Conservation (phyloP, 192 early-diverging fungal species). For the Coemansia umbellata region DNA sequence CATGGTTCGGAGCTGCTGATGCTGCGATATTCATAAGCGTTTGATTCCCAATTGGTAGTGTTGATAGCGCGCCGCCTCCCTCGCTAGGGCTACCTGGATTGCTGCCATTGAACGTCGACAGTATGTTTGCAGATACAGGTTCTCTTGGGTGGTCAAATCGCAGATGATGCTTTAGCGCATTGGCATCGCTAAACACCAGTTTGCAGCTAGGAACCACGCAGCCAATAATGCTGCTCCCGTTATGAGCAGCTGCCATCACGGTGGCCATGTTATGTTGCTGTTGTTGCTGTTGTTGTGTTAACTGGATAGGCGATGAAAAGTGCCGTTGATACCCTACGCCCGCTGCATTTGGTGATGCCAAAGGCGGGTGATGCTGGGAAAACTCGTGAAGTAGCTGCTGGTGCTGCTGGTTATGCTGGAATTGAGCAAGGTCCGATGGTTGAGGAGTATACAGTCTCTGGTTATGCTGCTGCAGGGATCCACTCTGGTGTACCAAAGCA, state of each 20-base stretch:
- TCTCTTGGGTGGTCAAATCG: slow-evolving; percentile 30
- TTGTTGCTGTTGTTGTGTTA: background rate
- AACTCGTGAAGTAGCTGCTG: too few species aligned
- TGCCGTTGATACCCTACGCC: too few species aligned
- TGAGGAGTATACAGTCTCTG: slow-evolving; percentile 28
- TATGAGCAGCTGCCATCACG: background rate
- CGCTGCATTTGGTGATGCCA: too few species aligned
- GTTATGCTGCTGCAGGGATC: slow-evolving; percentile 15
- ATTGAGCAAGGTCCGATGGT: slow-evolving; percentile 30
- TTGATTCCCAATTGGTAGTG: slow-evolving; percentile 4
- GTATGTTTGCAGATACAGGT: background rate
- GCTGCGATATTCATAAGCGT: background rate
- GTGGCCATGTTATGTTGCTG: slow-evolving; percentile 4
- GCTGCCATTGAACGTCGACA: slow-evolving; percentile 14
- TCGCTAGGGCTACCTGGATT: slow-evolving; percentile 38
- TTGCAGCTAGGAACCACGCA: slow-evolving; percentile 20
- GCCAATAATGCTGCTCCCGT: slow-evolving; percentile 10
- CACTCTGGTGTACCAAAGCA: too few species aligned
- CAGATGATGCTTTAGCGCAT: slow-evolving; percentile 35
- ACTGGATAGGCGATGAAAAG: too few species aligned
- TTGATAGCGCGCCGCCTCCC: slow-evolving; percentile 12
- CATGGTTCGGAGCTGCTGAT: too few species aligned
- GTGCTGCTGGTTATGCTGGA: slow-evolving; percentile 14
- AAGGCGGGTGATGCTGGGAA: too few species aligned
- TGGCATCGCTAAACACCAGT: slow-evolving; percentile 36